Percentiles rank a stretch among this genome's conserved stretches.
phyloP scores from a whole-genome alignment of 2,329 filamentous ascomycete species.

The Ceratocystis alfenasii region DNA sequence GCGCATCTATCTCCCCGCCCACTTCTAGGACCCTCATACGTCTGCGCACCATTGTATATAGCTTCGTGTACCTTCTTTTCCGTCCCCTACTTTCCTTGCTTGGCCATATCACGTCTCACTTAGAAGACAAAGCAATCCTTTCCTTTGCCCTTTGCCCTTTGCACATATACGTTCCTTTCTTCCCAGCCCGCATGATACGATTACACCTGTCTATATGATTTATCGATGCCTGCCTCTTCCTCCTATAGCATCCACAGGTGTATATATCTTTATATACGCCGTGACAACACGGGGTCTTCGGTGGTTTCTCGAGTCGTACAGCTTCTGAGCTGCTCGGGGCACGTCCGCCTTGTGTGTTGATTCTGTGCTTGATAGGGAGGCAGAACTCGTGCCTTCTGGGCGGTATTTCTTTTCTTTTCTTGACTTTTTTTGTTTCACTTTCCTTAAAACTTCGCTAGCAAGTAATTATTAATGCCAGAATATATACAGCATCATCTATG shows the following conservation, averaged over 20 bases:
- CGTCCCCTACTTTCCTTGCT: neutral
- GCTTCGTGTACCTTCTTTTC: neutral
- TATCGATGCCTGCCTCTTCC: neutral
- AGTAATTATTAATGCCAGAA: conserved; percentile 8
- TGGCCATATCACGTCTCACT: too few relatives aligned
- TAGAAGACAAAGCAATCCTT: too few relatives aligned
- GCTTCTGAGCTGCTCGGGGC: too few relatives aligned
- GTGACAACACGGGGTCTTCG: neutral
- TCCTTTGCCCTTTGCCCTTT: neutral
- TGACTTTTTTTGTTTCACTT: neutral
- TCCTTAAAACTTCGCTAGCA: conserved; percentile 11
- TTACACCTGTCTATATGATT: neutral
- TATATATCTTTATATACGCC: neutral
- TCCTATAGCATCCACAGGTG: neutral
- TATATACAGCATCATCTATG: neutral
- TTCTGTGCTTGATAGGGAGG: neutral
- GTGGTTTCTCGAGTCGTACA: too few relatives aligned
- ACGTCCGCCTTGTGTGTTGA: neutral
- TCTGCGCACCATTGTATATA: neutral
- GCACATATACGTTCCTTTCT: too few relatives aligned
- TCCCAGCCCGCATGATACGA: neutral
- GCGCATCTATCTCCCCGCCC: neutral
- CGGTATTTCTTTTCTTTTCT: neutral
- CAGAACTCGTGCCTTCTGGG: too few relatives aligned
- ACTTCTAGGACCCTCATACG: too few relatives aligned